A percentile compares a stretch with the other conserved stretches of the same genome.
These are phyloP conservation scores for Solanum chaucha DNA, from an alignment of 257 asterid species.

Conservation along the genomic window DNA sequence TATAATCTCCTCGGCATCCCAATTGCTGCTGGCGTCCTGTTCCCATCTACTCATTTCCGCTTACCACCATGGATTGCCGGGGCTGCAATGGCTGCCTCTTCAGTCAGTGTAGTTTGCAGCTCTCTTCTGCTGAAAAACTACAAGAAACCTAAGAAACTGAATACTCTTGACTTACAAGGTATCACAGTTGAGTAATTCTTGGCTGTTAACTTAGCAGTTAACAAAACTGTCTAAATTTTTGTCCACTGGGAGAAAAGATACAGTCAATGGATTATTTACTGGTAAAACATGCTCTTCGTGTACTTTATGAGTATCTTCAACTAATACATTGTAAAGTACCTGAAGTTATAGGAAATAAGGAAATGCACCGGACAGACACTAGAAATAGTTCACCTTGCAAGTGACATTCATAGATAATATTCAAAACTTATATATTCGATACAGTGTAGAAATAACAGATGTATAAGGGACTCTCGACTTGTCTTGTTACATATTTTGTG, in stretches of 20 bases:
- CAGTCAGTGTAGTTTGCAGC: slow-evolving; percentile 84
- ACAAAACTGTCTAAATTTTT: background rate
- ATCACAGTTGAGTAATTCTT: slow-evolving; percentile 19
- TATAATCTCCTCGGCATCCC: slow-evolving; percentile 69
- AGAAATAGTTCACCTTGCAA: background rate
- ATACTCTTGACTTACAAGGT: slow-evolving; percentile 22
- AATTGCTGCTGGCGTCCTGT: slow-evolving; percentile 71
- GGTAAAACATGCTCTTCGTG: background rate
- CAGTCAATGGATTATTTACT: background rate
- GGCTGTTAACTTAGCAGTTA: background rate
- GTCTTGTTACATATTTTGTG: background rate
- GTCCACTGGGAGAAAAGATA: background rate
- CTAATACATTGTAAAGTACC: background rate
- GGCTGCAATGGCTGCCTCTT: slow-evolving; percentile 94
- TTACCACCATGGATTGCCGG: slow-evolving; percentile 95
- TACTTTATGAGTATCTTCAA: background rate
- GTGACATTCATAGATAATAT: background rate
- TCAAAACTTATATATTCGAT: background rate
- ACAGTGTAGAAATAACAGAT: background rate
- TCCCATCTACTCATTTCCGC: slow-evolving; percentile 58
- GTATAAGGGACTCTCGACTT: background rate
- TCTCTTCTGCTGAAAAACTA: slow-evolving; percentile 72
- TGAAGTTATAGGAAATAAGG: background rate
- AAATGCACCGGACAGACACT: background rate
- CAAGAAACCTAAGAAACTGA: slow-evolving; percentile 53